Base-by-base conservation (phyloP, 108 stramenopile species). In the Aurantiochytrium sp. region DNA sequence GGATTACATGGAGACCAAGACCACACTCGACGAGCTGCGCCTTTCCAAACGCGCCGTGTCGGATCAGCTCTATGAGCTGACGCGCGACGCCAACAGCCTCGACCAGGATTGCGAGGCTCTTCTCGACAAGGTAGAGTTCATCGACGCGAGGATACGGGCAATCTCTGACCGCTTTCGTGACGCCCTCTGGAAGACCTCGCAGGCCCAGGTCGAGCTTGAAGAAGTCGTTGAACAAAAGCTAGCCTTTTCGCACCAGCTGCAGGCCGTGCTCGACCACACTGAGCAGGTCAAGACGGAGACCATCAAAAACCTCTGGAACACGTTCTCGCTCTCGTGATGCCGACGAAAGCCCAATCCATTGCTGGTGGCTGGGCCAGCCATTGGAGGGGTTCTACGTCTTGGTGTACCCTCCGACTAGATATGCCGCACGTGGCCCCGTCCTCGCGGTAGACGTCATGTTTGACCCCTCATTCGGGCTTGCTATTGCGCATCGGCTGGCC, bases 351-450 rank as follows among this genome's bases (percentile, higher is more conserved):
- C n/a, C n/a, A n/a, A n/a, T n/a, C n/a, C n/a, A n/a, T n/a, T n/a
- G n/a, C n/a, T n/a, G n/a, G n/a, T n/a, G n/a, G n/a, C n/a, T n/a
- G n/a, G n/a, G n/a, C n/a, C n/a, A n/a, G n/a, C n/a, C n/a, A n/a
- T n/a, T n/a, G n/a, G n/a, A n/a, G n/a, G n/a, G n/a, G n/a, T n/a
- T n/a, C n/a, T n/a, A n/a, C n/a, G n/a, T n/a, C n/a, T n/a, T 97
- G 96, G 89, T 98, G 98, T 10, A 95, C 95, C 93, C 95, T 95
- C 8, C 92, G 89, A 10, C 95, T 86, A 87, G 97, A 98, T 8
- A 92, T 90, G 69, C 96, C 95, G 87, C 97, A 98, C 68, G 92
- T 89, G 3, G 96, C 93, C 95, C 95, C 96, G 10, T 88, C 88
- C 87, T 97, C 97, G 87, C 95, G 95, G 2, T 94, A 94, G 42